Evolutionary conservation across 306 rosid species (phyloP), one percentile per base, ranked within the genome.

Genomic region (Rosa chinensis): DNA sequence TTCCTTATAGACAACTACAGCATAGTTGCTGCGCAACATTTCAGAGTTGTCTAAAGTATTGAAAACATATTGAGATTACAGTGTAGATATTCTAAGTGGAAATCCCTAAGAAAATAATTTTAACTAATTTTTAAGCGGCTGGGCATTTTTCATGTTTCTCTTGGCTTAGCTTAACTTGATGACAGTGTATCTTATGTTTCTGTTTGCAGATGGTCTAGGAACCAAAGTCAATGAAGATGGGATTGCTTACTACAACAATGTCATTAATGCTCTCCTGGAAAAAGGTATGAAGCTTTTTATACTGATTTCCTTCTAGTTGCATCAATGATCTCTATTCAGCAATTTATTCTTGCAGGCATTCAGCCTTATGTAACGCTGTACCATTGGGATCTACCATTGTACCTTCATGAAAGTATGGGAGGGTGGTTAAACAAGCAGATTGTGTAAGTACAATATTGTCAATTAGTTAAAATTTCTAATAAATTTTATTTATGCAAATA

Each of bases 361-460:
- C 86, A 88, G 80, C 99, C 99, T 79, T 94, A 73, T 81, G 87
- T 83, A 76, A 94, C 99, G 81, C 78, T 94, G 85, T 94, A 92
- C 76, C 99, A 94, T 85, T 94, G 97, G 97, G 99, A 94, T 86
- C 97, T 94, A 81, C 99, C 99, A 2, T 86, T 87, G 89, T 90
- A 92, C 89, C 99, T 94, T 81, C 84, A 94, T 0, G 93, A 94
- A 85, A 87, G 91, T 68, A 87, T 89, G 85, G 93, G 87, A 73
- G 99, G 99, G 75, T 94, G 99, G 99, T 72, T 91, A 77, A 88
- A 92, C 82, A 89, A 88, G 82, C 78, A 89, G 80, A 86, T 94
- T 75, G 85, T 89, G 99, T 94, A 79, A 82, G 97, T 86, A 50
- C 43, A 52, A 32, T 72, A 42, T 75, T 70, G 52, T 49, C 45